phyloP scores from a whole-genome alignment of 2,329 filamentous ascomycete genomes.

The Ceratocystis papillata region DNA sequence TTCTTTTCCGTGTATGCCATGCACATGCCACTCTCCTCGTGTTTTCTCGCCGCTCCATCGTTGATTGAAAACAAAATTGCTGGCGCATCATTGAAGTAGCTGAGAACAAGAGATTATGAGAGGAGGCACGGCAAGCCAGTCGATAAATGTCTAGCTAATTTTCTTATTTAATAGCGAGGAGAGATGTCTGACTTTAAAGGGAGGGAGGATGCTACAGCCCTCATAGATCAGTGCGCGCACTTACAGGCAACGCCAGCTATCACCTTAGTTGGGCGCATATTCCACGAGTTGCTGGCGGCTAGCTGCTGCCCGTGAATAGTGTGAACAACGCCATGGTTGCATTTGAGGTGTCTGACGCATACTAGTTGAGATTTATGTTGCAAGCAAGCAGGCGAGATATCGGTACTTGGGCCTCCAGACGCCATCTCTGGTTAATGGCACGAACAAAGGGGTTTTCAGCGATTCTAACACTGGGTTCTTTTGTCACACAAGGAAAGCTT shows the following conservation, averaged over 20 bases:
- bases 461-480: background rate
- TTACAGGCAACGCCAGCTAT: background rate
- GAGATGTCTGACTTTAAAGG: background rate
- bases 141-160: background rate
- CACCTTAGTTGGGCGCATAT: background rate
- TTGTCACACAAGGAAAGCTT: background rate
- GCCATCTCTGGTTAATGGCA: background rate
- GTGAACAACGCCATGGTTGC: background rate
- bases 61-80: background rate
- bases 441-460: background rate
- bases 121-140: background rate
- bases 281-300: background rate
- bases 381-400: background rate
- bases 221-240: background rate
- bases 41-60: background rate
- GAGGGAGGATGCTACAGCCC: background rate
- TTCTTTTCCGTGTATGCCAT: background rate
- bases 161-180: background rate
- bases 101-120: background rate
- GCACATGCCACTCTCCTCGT: slow-evolving; percentile 7
- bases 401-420: background rate
- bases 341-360: background rate
- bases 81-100: background rate
- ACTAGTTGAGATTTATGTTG: too few species aligned
- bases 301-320: background rate